A percentile compares a stretch with the other conserved stretches of the same genome.
These are phyloP conservation scores for Geotrichum reessii DNA, from an alignment of 1,139 yeast species.

Conservation along the genomic window DNA sequence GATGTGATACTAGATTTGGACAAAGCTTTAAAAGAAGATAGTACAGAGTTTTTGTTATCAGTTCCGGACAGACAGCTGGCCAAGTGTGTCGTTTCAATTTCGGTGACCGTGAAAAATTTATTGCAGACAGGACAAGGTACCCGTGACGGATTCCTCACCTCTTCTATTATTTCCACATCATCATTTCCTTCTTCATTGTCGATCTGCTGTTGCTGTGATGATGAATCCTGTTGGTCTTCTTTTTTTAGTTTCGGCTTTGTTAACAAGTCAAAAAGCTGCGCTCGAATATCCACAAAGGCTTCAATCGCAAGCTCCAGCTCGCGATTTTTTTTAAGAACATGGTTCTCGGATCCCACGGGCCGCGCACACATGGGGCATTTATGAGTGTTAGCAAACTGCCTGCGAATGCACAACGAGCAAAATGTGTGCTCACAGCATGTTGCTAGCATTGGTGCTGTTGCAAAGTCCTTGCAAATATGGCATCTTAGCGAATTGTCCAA, in stretches of 20 bases:
- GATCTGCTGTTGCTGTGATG: constrained; percentile 5
- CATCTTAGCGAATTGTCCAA: constrained; percentile 74
- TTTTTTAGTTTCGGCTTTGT: not conserved
- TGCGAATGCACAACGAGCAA: constrained; percentile 83
- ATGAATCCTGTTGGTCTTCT: too few species aligned
- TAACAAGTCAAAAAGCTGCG: constrained; percentile 17
- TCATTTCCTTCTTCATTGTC: constrained; percentile 9
- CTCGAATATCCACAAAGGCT: constrained; percentile 44
- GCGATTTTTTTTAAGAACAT: constrained; percentile 54
- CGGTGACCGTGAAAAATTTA: constrained; percentile 49
- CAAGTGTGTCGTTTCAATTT: constrained; percentile 62
- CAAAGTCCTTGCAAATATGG: constrained; percentile 84
- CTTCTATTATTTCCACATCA: constrained; percentile 1
- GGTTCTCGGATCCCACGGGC: constrained; percentile 63
- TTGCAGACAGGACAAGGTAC: constrained; percentile 63
- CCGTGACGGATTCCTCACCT: not conserved
- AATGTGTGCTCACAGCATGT: constrained; percentile 73
- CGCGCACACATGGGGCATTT: constrained; percentile 74
- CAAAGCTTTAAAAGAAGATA: too few species aligned
- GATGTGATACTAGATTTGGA: too few species aligned
- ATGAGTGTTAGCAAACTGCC: constrained; percentile 53
- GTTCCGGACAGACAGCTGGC: constrained; percentile 50
- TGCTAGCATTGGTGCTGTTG: constrained; percentile 77
- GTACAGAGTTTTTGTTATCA: too few species aligned
- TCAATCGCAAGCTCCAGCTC: constrained; percentile 67